Evolutionary conservation across 1,139 yeast genomes (phyloP).

Genomic region (Candida sp.): DNA sequence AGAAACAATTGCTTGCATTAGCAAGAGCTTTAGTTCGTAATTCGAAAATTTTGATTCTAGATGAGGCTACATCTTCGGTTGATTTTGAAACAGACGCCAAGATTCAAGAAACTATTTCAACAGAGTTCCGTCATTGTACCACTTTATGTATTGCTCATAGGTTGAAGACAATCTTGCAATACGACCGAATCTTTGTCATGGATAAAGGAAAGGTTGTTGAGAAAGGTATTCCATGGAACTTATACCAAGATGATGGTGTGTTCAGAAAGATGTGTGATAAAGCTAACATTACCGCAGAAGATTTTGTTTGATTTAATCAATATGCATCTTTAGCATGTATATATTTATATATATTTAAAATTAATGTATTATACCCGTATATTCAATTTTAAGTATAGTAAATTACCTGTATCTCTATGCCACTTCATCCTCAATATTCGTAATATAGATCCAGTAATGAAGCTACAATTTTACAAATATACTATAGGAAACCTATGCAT

Average conservation of each 20-base stretch:
- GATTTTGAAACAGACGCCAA: conserved; percentile 74
- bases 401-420: too few relatives aligned
- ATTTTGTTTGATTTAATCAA: conserved; percentile 10
- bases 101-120: conserved; percentile 62
- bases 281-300: conserved; percentile 23
- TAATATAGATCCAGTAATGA: too few relatives aligned
- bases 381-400: too few relatives aligned
- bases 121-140: conserved; percentile 64
- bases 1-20: conserved; percentile 69
- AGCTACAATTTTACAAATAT: too few relatives aligned
- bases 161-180: conserved; percentile 61
- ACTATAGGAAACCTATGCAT: too few relatives aligned
- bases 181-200: conserved; percentile 64
- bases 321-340: neutral
- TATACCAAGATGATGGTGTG: conserved; percentile 36
- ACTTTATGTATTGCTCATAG: conserved; percentile 80
- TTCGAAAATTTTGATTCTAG: conserved; percentile 64
- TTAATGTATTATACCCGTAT: neutral
- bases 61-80: conserved; percentile 83
- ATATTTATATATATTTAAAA: neutral
- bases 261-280: conserved; percentile 36
- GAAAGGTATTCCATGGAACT: conserved; percentile 47
- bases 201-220: conserved; percentile 61
- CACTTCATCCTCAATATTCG: too few relatives aligned
- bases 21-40: conserved; percentile 77